phyloP scores from a whole-genome alignment of 139 green algal species.

The Picocystis salinarum region DNA sequence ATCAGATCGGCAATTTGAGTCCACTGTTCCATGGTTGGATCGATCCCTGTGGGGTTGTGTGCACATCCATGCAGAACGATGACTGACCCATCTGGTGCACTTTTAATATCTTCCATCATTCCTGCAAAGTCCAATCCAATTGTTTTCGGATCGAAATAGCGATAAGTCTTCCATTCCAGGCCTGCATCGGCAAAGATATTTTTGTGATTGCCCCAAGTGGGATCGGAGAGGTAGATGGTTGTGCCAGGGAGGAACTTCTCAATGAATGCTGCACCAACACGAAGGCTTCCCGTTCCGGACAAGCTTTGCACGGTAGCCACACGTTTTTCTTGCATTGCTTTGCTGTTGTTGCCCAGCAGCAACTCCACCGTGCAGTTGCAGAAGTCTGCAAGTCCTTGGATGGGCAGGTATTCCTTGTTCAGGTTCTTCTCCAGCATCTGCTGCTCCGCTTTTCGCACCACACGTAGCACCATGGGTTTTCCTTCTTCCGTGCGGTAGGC shows the following conservation, averaged over 20 bases:
- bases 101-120: conserved; percentile 71
- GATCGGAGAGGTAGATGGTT: conserved; percentile 58
- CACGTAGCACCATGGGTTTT: conserved; percentile 79
- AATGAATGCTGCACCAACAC: conserved; percentile 80
- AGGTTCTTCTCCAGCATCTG: conserved; percentile 66
- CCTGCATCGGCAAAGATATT: conserved; percentile 85
- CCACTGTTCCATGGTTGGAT: conserved; percentile 93
- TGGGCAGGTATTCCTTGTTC: conserved; percentile 87
- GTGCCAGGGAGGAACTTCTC: conserved; percentile 49
- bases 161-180: conserved; percentile 74
- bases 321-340: conserved; percentile 10
- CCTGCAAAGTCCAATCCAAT: conserved; percentile 87
- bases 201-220: conserved; percentile 74
- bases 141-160: conserved; percentile 86
- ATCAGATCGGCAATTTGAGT: conserved; percentile 59
- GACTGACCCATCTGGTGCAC: conserved; percentile 67
- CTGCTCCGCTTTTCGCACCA: conserved; percentile 80
- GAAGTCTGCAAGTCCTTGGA: conserved; percentile 74
- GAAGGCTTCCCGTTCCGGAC: conserved; percentile 80
- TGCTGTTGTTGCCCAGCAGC: conserved; percentile 44
- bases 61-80: conserved; percentile 90
- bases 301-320: conserved; percentile 67
- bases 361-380: conserved; percentile 63
- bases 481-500: conserved; percentile 89
- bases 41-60: conserved; percentile 95